Base-by-base conservation (phyloP, 2,329 filamentous ascomycete genomes). In the Nothophoma quercina region DNA sequence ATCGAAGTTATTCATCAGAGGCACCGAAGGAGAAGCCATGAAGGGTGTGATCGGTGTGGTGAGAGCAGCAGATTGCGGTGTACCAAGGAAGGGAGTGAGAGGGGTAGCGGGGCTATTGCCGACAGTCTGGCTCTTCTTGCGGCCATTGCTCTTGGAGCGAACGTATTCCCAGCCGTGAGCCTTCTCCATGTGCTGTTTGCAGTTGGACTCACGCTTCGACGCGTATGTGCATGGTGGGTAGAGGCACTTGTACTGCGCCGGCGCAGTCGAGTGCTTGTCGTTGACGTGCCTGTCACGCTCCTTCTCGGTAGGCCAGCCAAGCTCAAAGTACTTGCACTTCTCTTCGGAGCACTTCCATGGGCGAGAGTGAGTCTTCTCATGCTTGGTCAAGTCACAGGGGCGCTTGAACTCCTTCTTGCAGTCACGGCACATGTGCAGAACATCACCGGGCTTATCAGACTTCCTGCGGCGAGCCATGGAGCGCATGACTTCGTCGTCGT, bases 141-240 rank as follows among this genome's bases (percentile, higher is more conserved):
- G 65, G 45, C 90, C 89, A 69, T 96, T 96, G 74, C 89, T 93
- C 83, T 97, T 97, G 54, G 91, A 93, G 60, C 93, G 89, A 48
- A 93, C 83, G 64, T 97, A 97, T n/a, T 83, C 82, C 89, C 91
- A 96, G 52, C 88, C 88, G 68, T 98, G 93, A 0, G 91, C 89
- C 77, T 97, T 97, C 79, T 98, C 93, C 93, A 97, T 97, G 77
- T 98, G 93, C 76, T 97, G 93, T 74, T 97, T 97, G 84, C 91
- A 96, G 76, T 98, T 98, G 58, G 90, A 95, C 78, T 96, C 90
- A 53, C 93, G 88, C 82, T 98, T 98, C 9, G 93, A 96, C 69
- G 91, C 89, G 79, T 98, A 98, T 0, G 90, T 87, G 81, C 95
- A 98, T 19, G 88, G 88, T 64, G 86, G 83, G 77, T 84, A 98